A percentile compares a stretch with the other conserved stretches of the same genome.
Evolutionary conservation across 169 alveolate genomes (phyloP).

Genomic region (Plasmodium relictum): DNA sequence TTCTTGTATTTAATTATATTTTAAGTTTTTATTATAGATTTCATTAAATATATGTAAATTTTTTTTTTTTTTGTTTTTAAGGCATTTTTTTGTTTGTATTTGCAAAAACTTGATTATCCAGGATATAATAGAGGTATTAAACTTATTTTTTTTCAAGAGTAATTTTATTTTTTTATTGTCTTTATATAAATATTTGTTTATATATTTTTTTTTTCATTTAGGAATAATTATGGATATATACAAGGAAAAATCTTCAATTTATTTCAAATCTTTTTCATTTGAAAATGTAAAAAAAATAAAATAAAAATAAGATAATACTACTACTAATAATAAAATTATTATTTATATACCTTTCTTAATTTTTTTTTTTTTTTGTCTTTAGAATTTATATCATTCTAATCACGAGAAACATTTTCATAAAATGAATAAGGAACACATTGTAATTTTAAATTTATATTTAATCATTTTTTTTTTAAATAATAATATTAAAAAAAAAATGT

Average conservation of each 20-base stretch:
- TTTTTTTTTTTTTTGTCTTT: not conserved
- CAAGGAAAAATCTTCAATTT: conserved; percentile 49
- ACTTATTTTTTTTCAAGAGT: not conserved
- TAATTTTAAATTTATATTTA: not conserved
- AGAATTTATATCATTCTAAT: conserved; percentile 33
- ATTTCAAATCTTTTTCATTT: conserved; percentile 66
- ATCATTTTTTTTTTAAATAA: not conserved
- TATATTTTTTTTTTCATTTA: not conserved
- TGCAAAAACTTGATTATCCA: conserved; percentile 53
- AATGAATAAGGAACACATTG: conserved; percentile 44
- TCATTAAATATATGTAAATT: not conserved
- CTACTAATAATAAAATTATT: not conserved
- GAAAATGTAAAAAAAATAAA: conserved; percentile 36
- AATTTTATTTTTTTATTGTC: not conserved
- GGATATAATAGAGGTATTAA: conserved; percentile 57
- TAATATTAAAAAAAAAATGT: not conserved
- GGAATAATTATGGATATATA: conserved; percentile 76
- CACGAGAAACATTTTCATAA: conserved; percentile 43
- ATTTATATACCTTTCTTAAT: not conserved
- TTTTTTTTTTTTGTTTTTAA: conserved; percentile 17
- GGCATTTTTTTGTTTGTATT: conserved; percentile 75
- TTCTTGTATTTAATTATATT: too few relatives aligned
- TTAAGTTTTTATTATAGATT: too few relatives aligned
- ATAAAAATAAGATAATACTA: not conserved
- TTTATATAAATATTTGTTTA: not conserved